phyloP scores from a whole-genome alignment of 2,329 filamentous ascomycete species.

The Ascochyta rabiei region DNA sequence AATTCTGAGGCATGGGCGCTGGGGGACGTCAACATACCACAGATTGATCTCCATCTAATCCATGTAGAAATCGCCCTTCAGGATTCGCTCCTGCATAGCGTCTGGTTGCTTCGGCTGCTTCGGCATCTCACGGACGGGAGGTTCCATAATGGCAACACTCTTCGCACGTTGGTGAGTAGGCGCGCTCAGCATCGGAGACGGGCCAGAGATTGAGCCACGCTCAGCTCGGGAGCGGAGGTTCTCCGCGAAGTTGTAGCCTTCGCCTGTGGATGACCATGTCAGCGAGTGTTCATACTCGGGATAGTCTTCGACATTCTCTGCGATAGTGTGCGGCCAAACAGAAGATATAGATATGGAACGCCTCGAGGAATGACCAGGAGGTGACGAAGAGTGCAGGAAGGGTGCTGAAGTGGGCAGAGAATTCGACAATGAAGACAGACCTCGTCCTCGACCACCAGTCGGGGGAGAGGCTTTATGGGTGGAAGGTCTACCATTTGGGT shows the following conservation, averaged over 20 bases:
- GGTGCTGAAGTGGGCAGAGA: conserved; percentile 36
- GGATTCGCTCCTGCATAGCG: conserved; percentile 93
- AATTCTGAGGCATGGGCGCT: neutral
- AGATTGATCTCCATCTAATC: conserved; percentile 60
- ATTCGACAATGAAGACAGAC: conserved; percentile 58
- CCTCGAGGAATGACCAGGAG: conserved; percentile 24
- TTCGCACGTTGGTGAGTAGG: conserved; percentile 67
- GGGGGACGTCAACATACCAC: neutral
- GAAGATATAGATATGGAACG: conserved; percentile 35
- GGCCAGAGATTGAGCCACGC: conserved; percentile 66
- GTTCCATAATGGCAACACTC: conserved; percentile 69
- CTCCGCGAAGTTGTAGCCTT: conserved; percentile 97
- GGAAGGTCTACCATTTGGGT: conserved; percentile 68
- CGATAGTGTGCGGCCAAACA: conserved; percentile 37
- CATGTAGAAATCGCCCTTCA: conserved; percentile 99
- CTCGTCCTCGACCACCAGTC: conserved; percentile 62
- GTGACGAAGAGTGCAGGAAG: conserved; percentile 30
- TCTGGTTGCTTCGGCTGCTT: conserved; percentile 73
- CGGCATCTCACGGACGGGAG: conserved; percentile 59
- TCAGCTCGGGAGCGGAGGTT: conserved; percentile 91
- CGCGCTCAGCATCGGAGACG: conserved; percentile 24
- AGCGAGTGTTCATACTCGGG: conserved; percentile 62
- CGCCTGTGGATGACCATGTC: conserved; percentile 71
- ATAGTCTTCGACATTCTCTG: conserved; percentile 40
- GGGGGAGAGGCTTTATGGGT: conserved; percentile 57